phyloP scores from a whole-genome alignment of 2,329 filamentous ascomycete genomes.

The Aspergillus brunneoviolaceus region DNA sequence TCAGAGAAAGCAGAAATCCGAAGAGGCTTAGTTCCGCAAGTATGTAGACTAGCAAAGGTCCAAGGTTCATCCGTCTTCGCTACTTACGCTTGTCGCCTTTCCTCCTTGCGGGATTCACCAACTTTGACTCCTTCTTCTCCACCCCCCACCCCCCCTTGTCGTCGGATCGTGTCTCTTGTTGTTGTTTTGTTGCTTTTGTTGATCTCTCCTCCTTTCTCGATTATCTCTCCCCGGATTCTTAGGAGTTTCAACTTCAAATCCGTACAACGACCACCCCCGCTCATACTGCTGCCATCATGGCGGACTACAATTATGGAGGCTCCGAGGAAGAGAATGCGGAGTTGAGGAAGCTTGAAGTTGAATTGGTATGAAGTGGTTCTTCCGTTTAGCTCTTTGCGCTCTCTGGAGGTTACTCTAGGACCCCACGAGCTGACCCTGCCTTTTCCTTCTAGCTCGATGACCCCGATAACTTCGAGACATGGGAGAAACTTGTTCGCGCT shows the following conservation, averaged over 20 bases:
- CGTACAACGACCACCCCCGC: neutral
- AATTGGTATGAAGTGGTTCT: slow-evolving; percentile 63
- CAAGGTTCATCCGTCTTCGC: neutral
- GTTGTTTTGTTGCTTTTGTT: neutral
- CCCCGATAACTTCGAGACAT: slow-evolving; percentile 87
- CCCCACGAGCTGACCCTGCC: slow-evolving; percentile 10
- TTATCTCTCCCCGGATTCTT: neutral
- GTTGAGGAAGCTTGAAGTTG: slow-evolving; percentile 73
- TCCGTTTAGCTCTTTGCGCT: slow-evolving; percentile 16
- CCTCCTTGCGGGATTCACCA: slow-evolving; percentile 7
- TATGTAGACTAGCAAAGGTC: neutral
- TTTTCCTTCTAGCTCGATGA: slow-evolving; percentile 56
- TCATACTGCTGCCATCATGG: slow-evolving; percentile 51
- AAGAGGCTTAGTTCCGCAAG: neutral
- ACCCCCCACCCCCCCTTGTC: neutral
- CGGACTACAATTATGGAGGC: slow-evolving; percentile 71
- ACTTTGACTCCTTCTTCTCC: neutral
- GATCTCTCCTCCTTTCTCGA: neutral
- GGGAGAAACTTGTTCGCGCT: slow-evolving; percentile 86
- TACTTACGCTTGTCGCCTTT: neutral
- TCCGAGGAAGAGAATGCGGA: slow-evolving; percentile 79
- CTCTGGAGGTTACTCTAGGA: neutral
- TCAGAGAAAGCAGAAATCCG: no score
- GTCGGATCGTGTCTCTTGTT: neutral
- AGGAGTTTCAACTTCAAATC: no score